A percentile compares a stretch with the other conserved stretches of the same genome.
These are phyloP conservation scores for Panaeolus cyanescens DNA, from an alignment of 768 basidiomycete genomes.

Conservation along the genomic window DNA sequence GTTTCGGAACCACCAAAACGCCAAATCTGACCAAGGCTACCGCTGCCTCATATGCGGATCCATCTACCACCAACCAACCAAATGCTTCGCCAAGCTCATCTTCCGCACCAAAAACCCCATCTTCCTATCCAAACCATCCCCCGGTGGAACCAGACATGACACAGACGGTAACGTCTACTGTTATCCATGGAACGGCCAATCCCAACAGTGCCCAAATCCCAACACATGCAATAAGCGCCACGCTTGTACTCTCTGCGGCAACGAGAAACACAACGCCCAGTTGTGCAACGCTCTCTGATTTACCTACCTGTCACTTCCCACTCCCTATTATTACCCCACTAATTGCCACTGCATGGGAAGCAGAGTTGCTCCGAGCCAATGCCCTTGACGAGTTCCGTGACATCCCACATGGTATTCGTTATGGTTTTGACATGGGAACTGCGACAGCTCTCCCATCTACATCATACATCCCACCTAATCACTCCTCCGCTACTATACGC, in stretches of 20 bases:
- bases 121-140: too few species aligned
- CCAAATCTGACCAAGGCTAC: too few species aligned
- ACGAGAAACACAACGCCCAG: constrained; percentile 26
- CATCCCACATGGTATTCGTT: constrained; percentile 27
- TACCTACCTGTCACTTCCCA: constrained; percentile 27
- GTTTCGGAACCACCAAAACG: too few species aligned
- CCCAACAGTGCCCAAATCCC: too few species aligned
- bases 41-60: too few species aligned
- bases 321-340: constrained; percentile 32
- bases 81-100: too few species aligned
- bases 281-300: constrained; percentile 17
- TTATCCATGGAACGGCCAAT: too few species aligned
- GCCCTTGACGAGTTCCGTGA: constrained; percentile 25
- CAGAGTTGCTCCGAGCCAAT: constrained; percentile 14
- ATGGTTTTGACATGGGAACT: too few species aligned
- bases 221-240: constrained; percentile 26
- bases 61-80: too few species aligned
- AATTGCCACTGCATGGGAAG: constrained; percentile 15
- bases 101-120: too few species aligned
- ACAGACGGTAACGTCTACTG: too few species aligned
- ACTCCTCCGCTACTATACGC: constrained; percentile 27
- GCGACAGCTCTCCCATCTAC: constrained; percentile 13
- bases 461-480: constrained; percentile 34
- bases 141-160: too few species aligned
- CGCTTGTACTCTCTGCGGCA: constrained; percentile 30